These are phyloP conservation scores for Tolypocladium endophyticum DNA, from an alignment of 2,329 filamentous ascomycete species.

Conservation along the genomic window DNA sequence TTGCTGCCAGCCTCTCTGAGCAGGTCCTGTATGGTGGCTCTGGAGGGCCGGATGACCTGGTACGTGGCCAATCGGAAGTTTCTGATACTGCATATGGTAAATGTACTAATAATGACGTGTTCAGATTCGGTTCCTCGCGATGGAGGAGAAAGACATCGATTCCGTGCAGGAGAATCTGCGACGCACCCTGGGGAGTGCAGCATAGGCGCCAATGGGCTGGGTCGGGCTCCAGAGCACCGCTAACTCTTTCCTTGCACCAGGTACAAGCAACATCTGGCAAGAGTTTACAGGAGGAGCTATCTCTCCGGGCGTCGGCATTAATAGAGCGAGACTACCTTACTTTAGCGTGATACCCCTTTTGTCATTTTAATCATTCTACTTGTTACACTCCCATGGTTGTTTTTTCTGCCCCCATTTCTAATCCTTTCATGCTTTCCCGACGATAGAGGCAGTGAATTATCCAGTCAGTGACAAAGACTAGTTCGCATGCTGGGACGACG, in stretches of 20 bases:
- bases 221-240: neutral
- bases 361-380: neutral
- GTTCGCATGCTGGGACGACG: conserved; percentile 1
- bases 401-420: neutral
- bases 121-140: conserved; percentile 56
- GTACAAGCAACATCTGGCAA: neutral
- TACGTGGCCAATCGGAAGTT: conserved; percentile 28
- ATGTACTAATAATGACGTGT: neutral
- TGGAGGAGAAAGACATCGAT: conserved; percentile 50
- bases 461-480: neutral
- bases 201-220: conserved; percentile 5
- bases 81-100: no score
- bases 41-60: conserved; percentile 57
- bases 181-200: conserved; percentile 32
- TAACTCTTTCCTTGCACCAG: neutral
- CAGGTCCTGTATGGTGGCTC: conserved; percentile 63
- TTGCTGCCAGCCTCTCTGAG: conserved; percentile 70
- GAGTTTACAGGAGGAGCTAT: neutral
- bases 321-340: conserved; percentile 1
- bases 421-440: neutral
- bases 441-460: neutral
- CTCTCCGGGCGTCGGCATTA: neutral
- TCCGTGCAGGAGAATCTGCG: conserved; percentile 48
- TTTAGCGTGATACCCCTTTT: neutral
- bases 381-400: neutral